Conservation (phyloP, 768 basidiomycete species). For the Paxillus rubicundulus region DNA sequence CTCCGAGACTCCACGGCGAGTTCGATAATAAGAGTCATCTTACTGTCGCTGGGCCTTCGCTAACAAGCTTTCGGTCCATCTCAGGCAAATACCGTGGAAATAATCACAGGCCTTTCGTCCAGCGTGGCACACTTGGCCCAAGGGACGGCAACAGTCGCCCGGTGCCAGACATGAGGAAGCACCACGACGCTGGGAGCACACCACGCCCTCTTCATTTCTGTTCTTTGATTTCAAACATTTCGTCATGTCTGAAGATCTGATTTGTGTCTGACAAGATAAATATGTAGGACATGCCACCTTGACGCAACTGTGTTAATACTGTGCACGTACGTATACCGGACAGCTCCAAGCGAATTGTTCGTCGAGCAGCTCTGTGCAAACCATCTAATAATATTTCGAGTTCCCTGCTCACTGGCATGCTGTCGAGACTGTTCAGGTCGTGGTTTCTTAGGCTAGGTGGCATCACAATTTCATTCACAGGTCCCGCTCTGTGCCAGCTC, state of each 20-base stretch:
- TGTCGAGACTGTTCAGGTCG: slow-evolving; percentile 21
- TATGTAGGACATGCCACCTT: slow-evolving; percentile 6
- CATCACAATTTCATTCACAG: slow-evolving; percentile 22
- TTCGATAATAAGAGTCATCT: slow-evolving; percentile 1
- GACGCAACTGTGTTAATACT: slow-evolving; percentile 5
- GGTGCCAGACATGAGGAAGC: slow-evolving; percentile 26
- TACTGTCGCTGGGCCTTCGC: slow-evolving; percentile 13
- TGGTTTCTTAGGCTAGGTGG: slow-evolving; percentile 22
- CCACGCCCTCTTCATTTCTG: slow-evolving; percentile 16
- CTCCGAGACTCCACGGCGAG: slow-evolving; percentile 14
- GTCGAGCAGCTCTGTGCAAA: slow-evolving; percentile 5
- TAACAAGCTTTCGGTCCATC: slow-evolving; percentile 12
- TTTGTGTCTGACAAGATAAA: slow-evolving; percentile 5
- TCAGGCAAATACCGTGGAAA: slow-evolving; percentile 9
- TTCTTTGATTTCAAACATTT: background rate
- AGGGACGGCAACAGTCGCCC: slow-evolving; percentile 2
- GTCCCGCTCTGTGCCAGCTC: slow-evolving; percentile 13
- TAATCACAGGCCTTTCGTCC: slow-evolving; percentile 17
- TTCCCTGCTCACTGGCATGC: slow-evolving; percentile 12
- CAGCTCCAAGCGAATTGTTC: slow-evolving; percentile 6
- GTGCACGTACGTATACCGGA: background rate
- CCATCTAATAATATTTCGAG: slow-evolving; percentile 14
- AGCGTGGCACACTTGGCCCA: slow-evolving; percentile 11
- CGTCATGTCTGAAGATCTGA: background rate
- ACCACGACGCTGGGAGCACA: slow-evolving; percentile 14